Percentiles rank a stretch among this genome's conserved stretches.
Evolutionary conservation across 345 rosid genomes (phyloP).

Genomic region (Corymbia maculata): DNA sequence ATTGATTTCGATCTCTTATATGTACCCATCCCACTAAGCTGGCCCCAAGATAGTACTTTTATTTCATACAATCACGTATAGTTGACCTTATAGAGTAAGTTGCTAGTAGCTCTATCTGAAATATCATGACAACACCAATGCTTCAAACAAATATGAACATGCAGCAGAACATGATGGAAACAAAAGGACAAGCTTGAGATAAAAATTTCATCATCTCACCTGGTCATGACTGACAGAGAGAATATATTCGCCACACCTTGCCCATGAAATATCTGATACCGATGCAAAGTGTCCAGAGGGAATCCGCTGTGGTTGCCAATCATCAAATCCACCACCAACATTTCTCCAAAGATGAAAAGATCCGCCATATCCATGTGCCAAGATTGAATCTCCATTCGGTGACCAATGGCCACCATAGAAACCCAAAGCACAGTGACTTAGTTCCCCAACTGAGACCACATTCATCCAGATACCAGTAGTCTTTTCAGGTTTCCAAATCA

Average conservation of each 20-base stretch:
- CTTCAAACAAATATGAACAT: neutral
- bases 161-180: neutral
- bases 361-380: slow-evolving; percentile 96
- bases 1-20: neutral
- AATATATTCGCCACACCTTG: slow-evolving; percentile 58
- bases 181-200: neutral
- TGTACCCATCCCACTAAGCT: neutral
- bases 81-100: neutral
- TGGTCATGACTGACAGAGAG: slow-evolving; percentile 92
- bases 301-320: slow-evolving; percentile 86
- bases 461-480: slow-evolving; percentile 92
- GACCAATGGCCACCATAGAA: slow-evolving; percentile 99
- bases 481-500: slow-evolving; percentile 96
- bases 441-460: slow-evolving; percentile 91
- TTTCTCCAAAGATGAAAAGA: slow-evolving; percentile 85
- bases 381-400: slow-evolving; percentile 49
- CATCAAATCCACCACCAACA: slow-evolving; percentile 46
- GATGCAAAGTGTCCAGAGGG: slow-evolving; percentile 88
- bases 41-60: neutral
- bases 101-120: neutral
- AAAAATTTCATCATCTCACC: slow-evolving; percentile 25
- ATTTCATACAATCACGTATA: neutral
- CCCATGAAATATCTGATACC: slow-evolving; percentile 81
- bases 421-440: slow-evolving; percentile 93
- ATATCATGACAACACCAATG: neutral